Evolutionary conservation across 257 asterid genomes (phyloP), one percentile per base, ranked within the genome.

Genomic region (Gentiana dahurica): DNA sequence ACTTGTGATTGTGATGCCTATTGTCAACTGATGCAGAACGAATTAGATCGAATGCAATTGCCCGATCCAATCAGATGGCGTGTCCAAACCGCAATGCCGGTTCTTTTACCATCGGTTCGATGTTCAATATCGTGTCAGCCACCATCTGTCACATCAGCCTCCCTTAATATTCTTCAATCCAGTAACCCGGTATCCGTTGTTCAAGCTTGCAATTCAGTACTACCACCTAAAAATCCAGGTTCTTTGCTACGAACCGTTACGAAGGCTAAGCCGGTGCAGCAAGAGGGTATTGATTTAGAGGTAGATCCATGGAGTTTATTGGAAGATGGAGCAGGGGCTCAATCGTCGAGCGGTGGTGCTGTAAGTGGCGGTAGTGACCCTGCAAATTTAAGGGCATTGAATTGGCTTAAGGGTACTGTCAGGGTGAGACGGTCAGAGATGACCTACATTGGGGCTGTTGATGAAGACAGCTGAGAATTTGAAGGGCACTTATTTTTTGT

Each of bases 311-410:
- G 98, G 98, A 82, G 83, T 68, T 77, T 87, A 48, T 77, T 91
- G 80, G 98, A 91, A 68, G 98, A 91, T 32, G 98, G 98, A 57
- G 83, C 96, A 1, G 94, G 92, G 32, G 75, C 80, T 57, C 95
- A 72, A 61, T 75, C 85, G 48, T 75, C 84, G 2, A 73, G 75
- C 71, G 76, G 58, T 69, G 77, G 86, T 33, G 65, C 83, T 3
- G 69, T 65, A 39, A 68, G 64, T 4, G 71, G 80, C 33, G 79
- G 81, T 59, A 70, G 81, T 37, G 91, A 83, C 49, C 79, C 77
- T 63, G 65, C 85, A 55, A 82, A 84, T 70, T 71, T 81, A 67
- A 90, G 80, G 78, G 96, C 95, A 1, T 73, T 86, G 12, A 79
- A 57, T 68, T 80, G 73, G 82, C 94, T 90, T 5, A 84, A 83